Conservation (phyloP, 805 yeast species). For the Pichia ethanolica region DNA sequence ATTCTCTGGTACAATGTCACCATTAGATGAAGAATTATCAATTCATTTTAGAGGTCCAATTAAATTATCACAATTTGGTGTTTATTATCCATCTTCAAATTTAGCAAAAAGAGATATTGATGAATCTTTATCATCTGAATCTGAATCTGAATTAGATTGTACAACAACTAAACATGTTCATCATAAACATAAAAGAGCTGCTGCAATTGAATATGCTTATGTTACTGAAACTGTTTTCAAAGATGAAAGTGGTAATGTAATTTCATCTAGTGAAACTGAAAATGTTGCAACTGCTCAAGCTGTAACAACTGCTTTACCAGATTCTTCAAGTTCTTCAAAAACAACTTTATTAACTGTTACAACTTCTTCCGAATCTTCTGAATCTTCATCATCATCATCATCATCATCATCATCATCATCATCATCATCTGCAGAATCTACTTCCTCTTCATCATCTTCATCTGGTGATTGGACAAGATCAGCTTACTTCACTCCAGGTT, state of each 20-base stretch:
- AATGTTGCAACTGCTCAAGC: conserved; percentile 20
- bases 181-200: conserved; percentile 52
- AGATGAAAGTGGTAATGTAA: conserved; percentile 46
- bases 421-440: conserved; percentile 19
- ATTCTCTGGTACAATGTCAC: conserved; percentile 69
- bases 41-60: conserved; percentile 90
- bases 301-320: conserved; percentile 12
- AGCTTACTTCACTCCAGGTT: conserved; percentile 60
- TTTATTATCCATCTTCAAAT: conserved; percentile 60
- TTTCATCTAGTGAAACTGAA: conserved; percentile 21
- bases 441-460: conserved; percentile 25
- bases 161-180: conserved; percentile 37
- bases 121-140: conserved; percentile 25
- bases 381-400: conserved; percentile 22
- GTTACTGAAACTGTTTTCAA: conserved; percentile 77
- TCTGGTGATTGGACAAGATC: conserved; percentile 65
- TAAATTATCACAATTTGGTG: conserved; percentile 77
- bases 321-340: conserved; percentile 2
- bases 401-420: conserved; percentile 25
- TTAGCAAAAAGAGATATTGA: conserved; percentile 27
- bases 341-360: conserved; percentile 7
- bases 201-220: conserved; percentile 55
- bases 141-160: conserved; percentile 39
- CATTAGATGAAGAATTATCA: conserved; percentile 79
- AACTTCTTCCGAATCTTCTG: conserved; percentile 11